A percentile compares a stretch with the other conserved stretches of the same genome.
Conservation (phyloP, 352 stramenopile genomes). For the Pythium folliculosum region DNA sequence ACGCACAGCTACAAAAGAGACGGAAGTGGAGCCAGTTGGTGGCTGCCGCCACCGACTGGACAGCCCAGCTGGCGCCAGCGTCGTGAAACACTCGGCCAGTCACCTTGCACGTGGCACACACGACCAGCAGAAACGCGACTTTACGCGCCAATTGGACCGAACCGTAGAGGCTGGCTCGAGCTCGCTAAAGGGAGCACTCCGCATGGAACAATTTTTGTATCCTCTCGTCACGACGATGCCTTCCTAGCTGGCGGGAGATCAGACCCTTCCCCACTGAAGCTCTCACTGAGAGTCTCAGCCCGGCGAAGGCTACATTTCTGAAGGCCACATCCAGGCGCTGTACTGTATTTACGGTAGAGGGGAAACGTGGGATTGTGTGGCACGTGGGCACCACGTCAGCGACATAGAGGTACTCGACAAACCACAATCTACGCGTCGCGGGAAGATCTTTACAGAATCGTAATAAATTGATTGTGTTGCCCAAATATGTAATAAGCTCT, state of each 20-base stretch:
- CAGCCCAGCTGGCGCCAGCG: neutral
- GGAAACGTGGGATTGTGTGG: conserved; percentile 13
- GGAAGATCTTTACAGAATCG: neutral
- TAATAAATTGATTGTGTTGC: neutral
- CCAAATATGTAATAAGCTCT: neutral
- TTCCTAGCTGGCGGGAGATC: too few species aligned
- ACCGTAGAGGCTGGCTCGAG: neutral
- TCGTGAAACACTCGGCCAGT: neutral
- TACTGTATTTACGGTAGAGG: too few species aligned
- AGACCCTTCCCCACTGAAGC: neutral
- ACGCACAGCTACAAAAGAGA: conserved; percentile 12
- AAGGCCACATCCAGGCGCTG: neutral
- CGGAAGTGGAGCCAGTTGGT: conserved; percentile 22
- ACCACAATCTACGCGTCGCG: neutral
- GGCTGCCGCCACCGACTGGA: conserved; percentile 19
- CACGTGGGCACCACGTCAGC: conserved; percentile 10
- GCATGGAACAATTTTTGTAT: neutral
- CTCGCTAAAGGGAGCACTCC: neutral
- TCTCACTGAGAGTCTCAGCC: neutral
- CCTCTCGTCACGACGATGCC: too few species aligned
- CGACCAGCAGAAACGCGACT: neutral
- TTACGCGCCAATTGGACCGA: neutral
- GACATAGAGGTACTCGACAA: conserved; percentile 8
- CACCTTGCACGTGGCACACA: neutral
- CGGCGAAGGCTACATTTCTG: too few species aligned